Percentiles rank a stretch among this genome's conserved stretches.
Conservation (phyloP, 306 rosid species). For the Boehmeria nivea region DNA sequence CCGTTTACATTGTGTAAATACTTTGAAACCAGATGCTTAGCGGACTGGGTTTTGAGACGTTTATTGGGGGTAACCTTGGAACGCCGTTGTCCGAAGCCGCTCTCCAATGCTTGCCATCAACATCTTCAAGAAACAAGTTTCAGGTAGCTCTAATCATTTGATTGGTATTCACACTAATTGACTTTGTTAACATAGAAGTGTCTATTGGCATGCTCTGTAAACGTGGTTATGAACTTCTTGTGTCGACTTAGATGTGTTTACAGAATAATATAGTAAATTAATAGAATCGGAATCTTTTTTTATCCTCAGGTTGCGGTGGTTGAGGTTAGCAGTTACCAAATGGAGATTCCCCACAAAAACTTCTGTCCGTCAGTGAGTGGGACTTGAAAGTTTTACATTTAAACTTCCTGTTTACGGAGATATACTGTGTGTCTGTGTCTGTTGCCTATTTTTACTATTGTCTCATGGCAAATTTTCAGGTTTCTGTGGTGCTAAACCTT, state of each 20-base stretch:
- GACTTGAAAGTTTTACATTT: neutral
- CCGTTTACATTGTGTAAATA: slow-evolving; percentile 1
- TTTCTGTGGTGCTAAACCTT: slow-evolving; percentile 29
- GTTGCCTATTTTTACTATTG: neutral
- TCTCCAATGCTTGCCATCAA: slow-evolving; percentile 21
- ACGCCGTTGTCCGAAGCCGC: slow-evolving; percentile 31
- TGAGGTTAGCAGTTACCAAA: slow-evolving; percentile 36
- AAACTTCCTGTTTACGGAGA: neutral
- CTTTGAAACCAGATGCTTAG: slow-evolving; percentile 29
- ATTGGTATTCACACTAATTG: too few species aligned
- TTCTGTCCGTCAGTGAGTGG: slow-evolving; percentile 31
- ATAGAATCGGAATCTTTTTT: neutral
- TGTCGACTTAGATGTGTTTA: neutral
- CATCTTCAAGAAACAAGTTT: slow-evolving; percentile 16
- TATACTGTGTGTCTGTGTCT: neutral
- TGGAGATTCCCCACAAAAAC: slow-evolving; percentile 28
- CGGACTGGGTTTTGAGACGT: slow-evolving; percentile 18
- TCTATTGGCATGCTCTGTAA: neutral
- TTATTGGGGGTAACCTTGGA: slow-evolving; percentile 34
- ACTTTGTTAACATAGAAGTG: neutral
- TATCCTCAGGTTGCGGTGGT: slow-evolving; percentile 27
- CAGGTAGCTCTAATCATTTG: slow-evolving; percentile 12
- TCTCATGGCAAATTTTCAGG: slow-evolving; percentile 14
- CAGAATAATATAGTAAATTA: neutral
- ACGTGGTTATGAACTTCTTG: neutral